Evolutionary conservation across 306 rosid genomes (phyloP).

Genomic region (Acmispon strigosus): DNA sequence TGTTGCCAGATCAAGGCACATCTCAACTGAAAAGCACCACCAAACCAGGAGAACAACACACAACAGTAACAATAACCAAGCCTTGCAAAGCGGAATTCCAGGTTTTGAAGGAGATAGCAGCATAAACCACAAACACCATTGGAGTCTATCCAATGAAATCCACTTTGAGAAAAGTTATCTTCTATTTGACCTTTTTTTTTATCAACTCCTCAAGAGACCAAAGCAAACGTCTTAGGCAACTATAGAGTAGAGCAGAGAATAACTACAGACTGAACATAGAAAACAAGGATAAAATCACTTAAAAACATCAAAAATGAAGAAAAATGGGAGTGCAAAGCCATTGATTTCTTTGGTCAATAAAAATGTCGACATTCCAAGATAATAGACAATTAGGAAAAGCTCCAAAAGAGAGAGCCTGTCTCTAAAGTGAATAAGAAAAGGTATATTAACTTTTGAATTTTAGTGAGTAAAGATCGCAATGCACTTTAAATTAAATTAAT

Average conservation of each 20-base stretch:
- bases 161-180: not conserved
- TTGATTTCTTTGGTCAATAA: not conserved
- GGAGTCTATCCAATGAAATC: no score
- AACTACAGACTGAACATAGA: not conserved
- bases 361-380: not conserved
- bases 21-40: not conserved
- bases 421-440: not conserved
- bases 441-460: not conserved
- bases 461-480: not conserved
- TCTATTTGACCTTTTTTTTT: not conserved
- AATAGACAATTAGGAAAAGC: not conserved
- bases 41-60: not conserved
- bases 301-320: not conserved
- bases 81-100: not conserved
- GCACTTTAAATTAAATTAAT: not conserved
- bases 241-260: not conserved
- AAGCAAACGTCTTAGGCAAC: not conserved
- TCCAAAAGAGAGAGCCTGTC: not conserved
- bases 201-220: no score
- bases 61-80: not conserved
- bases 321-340: not conserved
- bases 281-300: not conserved
- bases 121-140: no score
- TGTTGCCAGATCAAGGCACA: not conserved
- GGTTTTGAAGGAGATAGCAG: no score